Conservation (phyloP, 441 rosid species). For the Oxalis stricta region DNA sequence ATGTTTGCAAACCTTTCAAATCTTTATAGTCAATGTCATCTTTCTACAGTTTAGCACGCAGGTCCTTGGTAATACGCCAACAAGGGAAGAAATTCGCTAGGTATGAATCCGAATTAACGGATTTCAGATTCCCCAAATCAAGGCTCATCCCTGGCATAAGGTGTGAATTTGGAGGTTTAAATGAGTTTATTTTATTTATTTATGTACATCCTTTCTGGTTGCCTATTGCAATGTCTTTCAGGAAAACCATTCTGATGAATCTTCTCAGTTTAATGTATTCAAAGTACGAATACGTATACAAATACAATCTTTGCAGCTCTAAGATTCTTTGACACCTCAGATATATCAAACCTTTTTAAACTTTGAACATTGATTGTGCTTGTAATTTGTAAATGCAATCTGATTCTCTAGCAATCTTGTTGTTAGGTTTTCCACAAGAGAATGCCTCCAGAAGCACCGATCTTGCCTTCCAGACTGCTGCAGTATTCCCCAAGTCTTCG, state of each 20-base stretch:
- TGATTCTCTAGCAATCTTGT: neutral
- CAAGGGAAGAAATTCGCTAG: conserved; percentile 94
- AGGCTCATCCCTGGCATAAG: conserved; percentile 99
- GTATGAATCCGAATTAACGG: conserved; percentile 97
- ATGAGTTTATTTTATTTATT: neutral
- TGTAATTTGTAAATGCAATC: neutral
- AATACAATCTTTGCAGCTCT: too few species aligned
- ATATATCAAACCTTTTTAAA: too few species aligned
- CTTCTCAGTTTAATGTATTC: too few species aligned
- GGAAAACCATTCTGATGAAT: too few species aligned
- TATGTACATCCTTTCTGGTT: too few species aligned
- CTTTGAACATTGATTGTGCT: neutral
- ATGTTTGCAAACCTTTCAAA: neutral
- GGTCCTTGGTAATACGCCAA: conserved; percentile 99
- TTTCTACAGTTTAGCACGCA: conserved; percentile 15
- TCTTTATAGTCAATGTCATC: neutral
- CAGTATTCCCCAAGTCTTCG: conserved; percentile 77
- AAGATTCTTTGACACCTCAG: too few species aligned
- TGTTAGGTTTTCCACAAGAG: conserved; percentile 55
- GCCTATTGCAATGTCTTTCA: too few species aligned
- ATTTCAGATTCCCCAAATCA: conserved; percentile 96
- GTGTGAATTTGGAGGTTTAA: too few species aligned
- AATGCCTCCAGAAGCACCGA: conserved; percentile 81
- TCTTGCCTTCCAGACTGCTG: conserved; percentile 58
- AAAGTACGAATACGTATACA: too few species aligned